These are phyloP conservation scores for Cyberlindnera americana DNA, from an alignment of 805 yeast genomes.

Conservation along the genomic window DNA sequence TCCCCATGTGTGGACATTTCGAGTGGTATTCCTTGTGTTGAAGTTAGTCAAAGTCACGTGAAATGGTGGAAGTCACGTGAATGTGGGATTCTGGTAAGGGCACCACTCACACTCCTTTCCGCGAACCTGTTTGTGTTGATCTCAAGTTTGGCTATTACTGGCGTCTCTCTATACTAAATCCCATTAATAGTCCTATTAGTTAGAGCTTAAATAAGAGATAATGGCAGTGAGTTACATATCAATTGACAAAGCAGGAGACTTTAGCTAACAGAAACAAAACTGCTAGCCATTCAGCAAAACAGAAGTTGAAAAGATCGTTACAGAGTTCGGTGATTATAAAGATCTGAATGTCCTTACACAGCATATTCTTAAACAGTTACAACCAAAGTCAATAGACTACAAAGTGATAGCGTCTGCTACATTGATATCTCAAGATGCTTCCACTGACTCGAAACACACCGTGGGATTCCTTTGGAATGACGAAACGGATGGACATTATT, in stretches of 20 bases:
- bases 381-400: conserved; percentile 7
- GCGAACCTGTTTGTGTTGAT: too few relatives aligned
- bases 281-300: conserved; percentile 14
- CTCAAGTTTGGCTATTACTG: too few relatives aligned
- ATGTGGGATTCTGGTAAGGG: too few relatives aligned
- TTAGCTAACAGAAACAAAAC: too few relatives aligned
- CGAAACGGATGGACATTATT: conserved; percentile 14
- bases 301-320: conserved; percentile 6
- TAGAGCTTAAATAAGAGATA: too few relatives aligned
- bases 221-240: neutral
- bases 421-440: neutral
- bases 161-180: too few relatives aligned
- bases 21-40: conserved; percentile 2
- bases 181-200: too few relatives aligned
- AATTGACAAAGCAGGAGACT: too few relatives aligned
- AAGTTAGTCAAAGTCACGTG: conserved; percentile 16
- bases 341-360: conserved; percentile 5
- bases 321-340: neutral
- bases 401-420: conserved; percentile 10
- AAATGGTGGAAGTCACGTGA: conserved; percentile 1
- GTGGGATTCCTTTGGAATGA: conserved; percentile 13
- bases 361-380: conserved; percentile 4
- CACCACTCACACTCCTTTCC: too few relatives aligned
- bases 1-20: conserved; percentile 2
- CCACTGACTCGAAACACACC: conserved; percentile 2